Evolutionary conservation across 1,284 basidiomycete genomes (phyloP), one percentile per base, ranked within the genome.

Genomic region (Coniferiporia sulphurascens): DNA sequence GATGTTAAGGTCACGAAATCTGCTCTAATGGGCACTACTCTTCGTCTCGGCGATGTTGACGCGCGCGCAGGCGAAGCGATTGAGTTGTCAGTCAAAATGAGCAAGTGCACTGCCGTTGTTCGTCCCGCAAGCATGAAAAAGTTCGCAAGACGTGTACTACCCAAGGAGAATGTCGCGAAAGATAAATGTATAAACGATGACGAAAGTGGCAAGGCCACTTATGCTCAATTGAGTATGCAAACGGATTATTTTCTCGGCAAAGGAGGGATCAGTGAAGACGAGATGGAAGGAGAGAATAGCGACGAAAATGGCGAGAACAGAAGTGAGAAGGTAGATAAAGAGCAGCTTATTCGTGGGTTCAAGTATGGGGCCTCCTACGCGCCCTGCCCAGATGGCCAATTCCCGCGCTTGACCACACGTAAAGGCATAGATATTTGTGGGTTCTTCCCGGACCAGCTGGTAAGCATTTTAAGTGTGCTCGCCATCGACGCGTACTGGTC

Each of bases 321-420:
- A n/a, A n/a, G n/a, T n/a, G 78, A 80, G 66, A 81, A 78, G 64
- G 80, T 91, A 4, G 86, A 89, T 63, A 85, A 86, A 67, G 89
- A 93, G 59, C 77, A 87, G 15, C 83, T 94, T 13, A 76, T 89
- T 19, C 81, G 83, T 63, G 96, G 94, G 0, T 98, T 91, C 80
- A 91, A 93, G 71, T 97, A 98, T 65, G 96, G 96, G 4, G 86
- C 90, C 3, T 91, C 89, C 2, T 93, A 94, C 71, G 87, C 87
- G 1, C 92, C 93, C 1, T 86, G 89, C 71, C 87, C 91, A 2
- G 90, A 92, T 44, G 90, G 83, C 5, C 81, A 87, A 54, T 95
- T 94, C 65, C 81, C 82, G 45, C 80, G 78, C 57, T 74, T 94
- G 34, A 75, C 78, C 3, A 91, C 93, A 1, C 81, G 76, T 67